A percentile compares a stretch with the other conserved stretches of the same genome.
Conservation (phyloP, 2,329 filamentous ascomycete genomes). For the Pseudogymnoascus sp. region DNA sequence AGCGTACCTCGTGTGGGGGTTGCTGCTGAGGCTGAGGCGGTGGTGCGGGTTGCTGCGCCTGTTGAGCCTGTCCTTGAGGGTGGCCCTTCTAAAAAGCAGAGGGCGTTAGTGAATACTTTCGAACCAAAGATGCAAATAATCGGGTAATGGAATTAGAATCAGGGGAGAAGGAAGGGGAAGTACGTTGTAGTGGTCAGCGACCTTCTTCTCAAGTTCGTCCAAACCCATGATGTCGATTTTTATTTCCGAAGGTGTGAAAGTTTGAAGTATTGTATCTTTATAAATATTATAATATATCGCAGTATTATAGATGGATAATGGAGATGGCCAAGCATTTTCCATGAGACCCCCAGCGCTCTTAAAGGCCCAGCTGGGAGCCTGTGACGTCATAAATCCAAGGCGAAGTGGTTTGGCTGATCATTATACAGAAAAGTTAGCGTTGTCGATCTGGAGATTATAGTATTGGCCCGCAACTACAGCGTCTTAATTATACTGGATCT, state of each 20-base stretch:
- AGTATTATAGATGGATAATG: not conserved
- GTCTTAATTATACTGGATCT: not conserved
- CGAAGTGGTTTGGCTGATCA: not conserved
- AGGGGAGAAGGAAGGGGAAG: not conserved
- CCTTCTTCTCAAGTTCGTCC: not conserved
- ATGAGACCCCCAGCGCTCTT: not conserved
- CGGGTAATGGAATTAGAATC: not conserved
- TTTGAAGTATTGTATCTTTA: not conserved
- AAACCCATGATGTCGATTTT: not conserved
- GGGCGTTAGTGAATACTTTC: not conserved
- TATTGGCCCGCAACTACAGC: not conserved
- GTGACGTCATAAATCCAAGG: not conserved
- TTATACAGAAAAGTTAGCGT: not conserved
- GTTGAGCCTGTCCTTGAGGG: not conserved
- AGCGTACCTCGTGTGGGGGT: not conserved
- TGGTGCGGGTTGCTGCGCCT: not conserved
- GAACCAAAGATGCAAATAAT: not conserved
- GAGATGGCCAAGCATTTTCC: not conserved
- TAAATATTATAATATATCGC: not conserved
- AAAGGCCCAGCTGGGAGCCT: not conserved
- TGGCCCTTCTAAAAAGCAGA: not conserved
- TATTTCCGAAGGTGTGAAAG: not conserved
- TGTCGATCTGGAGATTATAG: not conserved
- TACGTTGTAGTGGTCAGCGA: not conserved
- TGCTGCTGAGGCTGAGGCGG: not conserved